phyloP scores from a whole-genome alignment of 768 basidiomycete genomes.

The Clavaria fumosa region DNA sequence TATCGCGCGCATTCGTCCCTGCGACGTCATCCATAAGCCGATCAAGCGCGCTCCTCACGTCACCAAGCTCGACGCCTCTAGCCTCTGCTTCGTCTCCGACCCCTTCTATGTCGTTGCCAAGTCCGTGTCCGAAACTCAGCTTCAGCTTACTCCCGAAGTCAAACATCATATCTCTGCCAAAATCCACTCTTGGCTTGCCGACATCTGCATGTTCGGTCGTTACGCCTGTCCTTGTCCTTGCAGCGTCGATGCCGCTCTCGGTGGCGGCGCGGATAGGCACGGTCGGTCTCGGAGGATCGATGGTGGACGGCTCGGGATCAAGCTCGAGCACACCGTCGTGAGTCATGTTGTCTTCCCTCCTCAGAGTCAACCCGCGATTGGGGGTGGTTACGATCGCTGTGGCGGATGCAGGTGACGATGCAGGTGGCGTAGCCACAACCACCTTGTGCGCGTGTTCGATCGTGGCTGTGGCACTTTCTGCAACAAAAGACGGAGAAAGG shows the following conservation, averaged over 20 bases:
- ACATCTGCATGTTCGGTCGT: not conserved
- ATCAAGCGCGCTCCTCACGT: constrained; percentile 61
- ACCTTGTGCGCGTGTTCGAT: too few relatives aligned
- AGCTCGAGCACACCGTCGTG: not conserved
- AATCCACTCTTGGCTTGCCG: constrained; percentile 1
- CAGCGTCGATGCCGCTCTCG: too few relatives aligned
- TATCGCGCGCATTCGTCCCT: constrained; percentile 23
- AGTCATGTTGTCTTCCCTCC: not conserved
- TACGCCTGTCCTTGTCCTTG: not conserved
- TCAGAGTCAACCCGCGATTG: not conserved
- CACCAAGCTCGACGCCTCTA: constrained; percentile 33
- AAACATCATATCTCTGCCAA: constrained; percentile 18
- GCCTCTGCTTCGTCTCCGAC: constrained; percentile 11
- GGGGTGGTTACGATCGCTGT: too few relatives aligned
- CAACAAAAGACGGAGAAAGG: too few relatives aligned
- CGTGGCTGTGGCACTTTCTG: too few relatives aligned
- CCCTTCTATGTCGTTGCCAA: constrained; percentile 15
- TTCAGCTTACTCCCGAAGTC: constrained; percentile 36
- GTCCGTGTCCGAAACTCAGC: constrained; percentile 27
- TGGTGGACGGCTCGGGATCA: not conserved
- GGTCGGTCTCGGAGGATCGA: not conserved
- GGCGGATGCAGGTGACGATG: too few relatives aligned
- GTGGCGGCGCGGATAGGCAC: not conserved
- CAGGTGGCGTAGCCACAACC: too few relatives aligned
- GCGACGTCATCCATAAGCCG: constrained; percentile 59